Conservation (phyloP, 208 protist genomes). For the Plasmodiophora brassicae region DNA sequence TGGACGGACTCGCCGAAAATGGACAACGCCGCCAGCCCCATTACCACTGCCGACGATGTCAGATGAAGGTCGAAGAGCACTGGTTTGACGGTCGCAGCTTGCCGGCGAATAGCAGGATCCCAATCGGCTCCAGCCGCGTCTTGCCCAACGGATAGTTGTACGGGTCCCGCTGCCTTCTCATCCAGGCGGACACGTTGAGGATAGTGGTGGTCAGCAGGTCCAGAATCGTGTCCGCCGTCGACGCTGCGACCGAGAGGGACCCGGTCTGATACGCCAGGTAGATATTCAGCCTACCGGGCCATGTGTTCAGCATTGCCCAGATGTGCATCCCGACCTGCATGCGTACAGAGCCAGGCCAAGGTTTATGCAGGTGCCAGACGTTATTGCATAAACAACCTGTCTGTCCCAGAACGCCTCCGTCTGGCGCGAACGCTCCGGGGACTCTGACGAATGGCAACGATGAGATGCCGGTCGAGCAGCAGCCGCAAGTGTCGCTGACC, state of each 20-base stretch:
- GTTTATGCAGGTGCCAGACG: neutral
- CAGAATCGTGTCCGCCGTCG: neutral
- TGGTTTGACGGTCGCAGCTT: neutral
- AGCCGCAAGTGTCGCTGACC: neutral
- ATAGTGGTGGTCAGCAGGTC: neutral
- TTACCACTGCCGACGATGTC: neutral
- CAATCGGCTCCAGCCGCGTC: conserved; percentile 9
- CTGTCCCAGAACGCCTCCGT: neutral
- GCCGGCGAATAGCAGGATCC: conserved; percentile 2
- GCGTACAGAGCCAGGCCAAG: neutral
- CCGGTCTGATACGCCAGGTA: neutral
- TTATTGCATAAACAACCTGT: neutral
- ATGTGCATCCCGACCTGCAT: too few species aligned
- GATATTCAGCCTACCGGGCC: neutral
- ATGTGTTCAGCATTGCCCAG: too few species aligned
- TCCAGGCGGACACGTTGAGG: neutral
- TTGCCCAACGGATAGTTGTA: conserved; percentile 13
- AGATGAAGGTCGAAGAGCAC: neutral
- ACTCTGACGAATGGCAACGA: neutral
- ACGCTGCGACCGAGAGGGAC: neutral
- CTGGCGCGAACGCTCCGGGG: neutral
- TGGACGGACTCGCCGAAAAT: conserved; percentile 27
- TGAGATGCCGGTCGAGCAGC: neutral
- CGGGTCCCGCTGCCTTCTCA: neutral
- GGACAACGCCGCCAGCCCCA: conserved; percentile 9